Conservation (phyloP, 768 basidiomycete genomes). For the Lyophyllum decastes region DNA sequence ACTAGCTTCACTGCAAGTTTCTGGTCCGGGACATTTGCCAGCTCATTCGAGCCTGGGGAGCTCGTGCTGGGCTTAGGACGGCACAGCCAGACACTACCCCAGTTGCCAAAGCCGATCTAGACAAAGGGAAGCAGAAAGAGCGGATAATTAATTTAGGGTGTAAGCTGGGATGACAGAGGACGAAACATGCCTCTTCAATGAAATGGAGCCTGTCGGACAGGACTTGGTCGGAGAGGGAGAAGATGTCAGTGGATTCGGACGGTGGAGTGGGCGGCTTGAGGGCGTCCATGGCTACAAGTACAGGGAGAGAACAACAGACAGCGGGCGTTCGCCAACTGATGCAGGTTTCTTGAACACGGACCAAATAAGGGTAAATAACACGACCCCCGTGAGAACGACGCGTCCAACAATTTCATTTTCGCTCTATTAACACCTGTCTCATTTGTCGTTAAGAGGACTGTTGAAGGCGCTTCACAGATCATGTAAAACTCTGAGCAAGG, state of each 20-base stretch:
- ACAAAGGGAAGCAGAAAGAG: conserved; percentile 9
- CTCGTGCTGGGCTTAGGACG: conserved; percentile 51
- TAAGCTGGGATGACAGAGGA: conserved; percentile 4
- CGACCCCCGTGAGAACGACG: conserved; percentile 18
- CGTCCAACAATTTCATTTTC: neutral
- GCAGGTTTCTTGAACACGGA: conserved; percentile 35
- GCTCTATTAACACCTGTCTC: neutral
- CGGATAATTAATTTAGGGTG: conserved; percentile 1
- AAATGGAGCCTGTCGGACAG: conserved; percentile 73
- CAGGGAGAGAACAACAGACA: conserved; percentile 40
- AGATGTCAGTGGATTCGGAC: conserved; percentile 57
- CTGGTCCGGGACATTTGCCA: conserved; percentile 41
- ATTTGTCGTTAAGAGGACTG: conserved; percentile 2
- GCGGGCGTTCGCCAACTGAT: conserved; percentile 14
- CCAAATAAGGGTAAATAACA: conserved; percentile 39
- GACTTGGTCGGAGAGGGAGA: conserved; percentile 72
- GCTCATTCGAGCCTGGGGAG: conserved; percentile 32
- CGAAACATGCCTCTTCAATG: conserved; percentile 63
- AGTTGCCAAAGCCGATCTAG: conserved; percentile 89
- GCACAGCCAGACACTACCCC: conserved; percentile 90
- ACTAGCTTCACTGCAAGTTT: conserved; percentile 94
- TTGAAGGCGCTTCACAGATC: too few relatives aligned
- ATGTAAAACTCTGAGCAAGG: too few relatives aligned
- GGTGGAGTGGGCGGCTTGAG: conserved; percentile 29
- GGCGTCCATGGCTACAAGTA: conserved; percentile 53